Base-by-base conservation (phyloP, 106 monocot species). In the Alisma plantagoaquatica region DNA sequence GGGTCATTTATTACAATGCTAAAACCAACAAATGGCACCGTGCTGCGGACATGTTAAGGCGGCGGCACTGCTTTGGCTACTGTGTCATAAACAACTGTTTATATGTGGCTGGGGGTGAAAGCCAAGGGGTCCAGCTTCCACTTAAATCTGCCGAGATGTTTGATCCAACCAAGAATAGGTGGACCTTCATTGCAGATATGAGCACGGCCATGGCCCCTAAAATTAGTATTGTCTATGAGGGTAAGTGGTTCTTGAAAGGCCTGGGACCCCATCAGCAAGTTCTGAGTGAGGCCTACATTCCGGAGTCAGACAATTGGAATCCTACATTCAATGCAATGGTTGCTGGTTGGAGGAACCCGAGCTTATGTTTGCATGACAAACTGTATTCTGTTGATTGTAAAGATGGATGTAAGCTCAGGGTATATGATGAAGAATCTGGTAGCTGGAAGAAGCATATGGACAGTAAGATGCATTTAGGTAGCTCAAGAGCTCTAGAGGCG, bases 11-110 rank as follows among this genome's bases (percentile, higher is more conserved):
- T 35, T 67, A 49, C 46, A 67, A 67, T 57, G 56, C 57, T 3
- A 27, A 57, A 14, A 67, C 67, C 24, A 67, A 67, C 12, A 46
- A 57, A 31, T 67, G 67, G 67, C 67, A 67, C 15, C 56, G 67
- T 18, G 67, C 67, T 33, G 49, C 67, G 6, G 67, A 67, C 23
- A 67, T 67, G 67, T 29, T 67, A 3, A 28, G 67, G 27, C 31
- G 29, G 33, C 56, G 67, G 3, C 67, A 57, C 25, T 67, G 23
- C 31, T 57, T 57, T 49, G 67, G 57, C 21, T 32, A 56, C 17
- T 57, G 67, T 38, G 56, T 55, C 3, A 55, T 67, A 35, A 49
- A 57, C 23, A 55, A 57, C 35, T 49, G 67, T 14, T 41, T 67
- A 1, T 67, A 57, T 41, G 57, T 67, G 18, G 67, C 67, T 10